These are phyloP conservation scores for Gentiana dahurica DNA, from an alignment of 257 asterid species.

Conservation along the genomic window DNA sequence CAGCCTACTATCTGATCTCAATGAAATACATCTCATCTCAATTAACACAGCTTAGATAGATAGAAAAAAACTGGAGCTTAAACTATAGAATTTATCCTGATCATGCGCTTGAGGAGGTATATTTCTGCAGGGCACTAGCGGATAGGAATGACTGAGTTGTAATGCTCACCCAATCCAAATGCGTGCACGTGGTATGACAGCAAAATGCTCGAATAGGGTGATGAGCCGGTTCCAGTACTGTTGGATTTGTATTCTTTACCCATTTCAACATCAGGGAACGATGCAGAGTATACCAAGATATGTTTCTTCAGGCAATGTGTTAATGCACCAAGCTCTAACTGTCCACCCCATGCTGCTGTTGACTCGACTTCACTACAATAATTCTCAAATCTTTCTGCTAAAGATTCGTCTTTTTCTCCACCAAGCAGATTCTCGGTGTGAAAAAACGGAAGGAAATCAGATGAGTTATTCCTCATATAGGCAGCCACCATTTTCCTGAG, in stretches of 20 bases:
- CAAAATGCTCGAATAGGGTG: constrained; percentile 35
- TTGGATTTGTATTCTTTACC: constrained; percentile 82
- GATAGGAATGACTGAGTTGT: constrained; percentile 65
- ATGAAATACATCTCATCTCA: no score
- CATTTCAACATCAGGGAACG: constrained; percentile 98
- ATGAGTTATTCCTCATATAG: constrained; percentile 64
- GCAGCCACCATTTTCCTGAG: constrained; percentile 80
- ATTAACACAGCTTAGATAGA: no score
- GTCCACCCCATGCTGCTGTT: constrained; percentile 98
- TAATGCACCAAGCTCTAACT: constrained; percentile 85
- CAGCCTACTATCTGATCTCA: no score
- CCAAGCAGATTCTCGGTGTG: constrained; percentile 48
- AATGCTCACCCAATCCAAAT: constrained; percentile 97
- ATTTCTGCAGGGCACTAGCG: no score
- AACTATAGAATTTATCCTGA: no score
- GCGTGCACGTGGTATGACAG: constrained; percentile 89
- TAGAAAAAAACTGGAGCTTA: no score
- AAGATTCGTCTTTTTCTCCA: constrained; percentile 41
- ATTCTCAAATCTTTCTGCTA: constrained; percentile 55
- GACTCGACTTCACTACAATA: constrained; percentile 81
- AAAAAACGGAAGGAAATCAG: constrained; percentile 74
- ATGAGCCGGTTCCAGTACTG: constrained; percentile 14
- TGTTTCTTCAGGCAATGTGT: constrained; percentile 87
- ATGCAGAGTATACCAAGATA: constrained; percentile 70
- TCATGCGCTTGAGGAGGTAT: no score